phyloP scores from a whole-genome alignment of 805 yeast species.

The Candida succiphila region DNA sequence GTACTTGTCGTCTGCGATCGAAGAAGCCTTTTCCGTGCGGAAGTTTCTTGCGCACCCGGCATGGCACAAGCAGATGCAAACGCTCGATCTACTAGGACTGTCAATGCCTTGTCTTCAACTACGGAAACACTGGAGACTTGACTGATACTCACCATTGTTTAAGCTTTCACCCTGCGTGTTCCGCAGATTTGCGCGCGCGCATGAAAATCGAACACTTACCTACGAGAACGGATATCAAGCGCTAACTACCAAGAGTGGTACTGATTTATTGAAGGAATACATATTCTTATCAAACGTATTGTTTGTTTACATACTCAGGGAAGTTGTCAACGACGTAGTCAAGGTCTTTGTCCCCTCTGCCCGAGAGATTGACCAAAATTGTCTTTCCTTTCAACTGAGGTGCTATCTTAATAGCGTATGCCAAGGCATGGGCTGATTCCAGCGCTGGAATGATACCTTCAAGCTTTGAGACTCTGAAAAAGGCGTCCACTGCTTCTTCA shows the following conservation, averaged over 20 bases:
- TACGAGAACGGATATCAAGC: too few relatives aligned
- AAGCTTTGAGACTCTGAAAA: conserved; percentile 4
- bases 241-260: too few relatives aligned
- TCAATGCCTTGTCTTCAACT: too few relatives aligned
- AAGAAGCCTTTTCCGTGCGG: neutral
- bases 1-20: neutral
- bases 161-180: too few relatives aligned
- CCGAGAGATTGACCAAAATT: conserved; percentile 83
- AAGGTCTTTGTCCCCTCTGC: conserved; percentile 39
- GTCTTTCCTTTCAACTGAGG: conserved; percentile 79
- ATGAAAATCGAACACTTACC: too few relatives aligned
- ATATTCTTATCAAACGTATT: conserved; percentile 1
- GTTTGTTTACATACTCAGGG: conserved; percentile 3
- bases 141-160: too few relatives aligned
- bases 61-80: too few relatives aligned
- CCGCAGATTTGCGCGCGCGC: too few relatives aligned
- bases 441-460: conserved; percentile 57
- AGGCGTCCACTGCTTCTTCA: conserved; percentile 4
- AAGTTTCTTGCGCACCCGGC: too few relatives aligned
- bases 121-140: too few relatives aligned
- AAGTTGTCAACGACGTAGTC: conserved; percentile 5
- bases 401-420: conserved; percentile 84
- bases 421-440: conserved; percentile 94
- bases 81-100: too few relatives aligned
- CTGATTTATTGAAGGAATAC: too few relatives aligned